A percentile compares a stretch with the other conserved stretches of the same genome.
Conservation (phyloP, 2,329 filamentous ascomycete species). For the Furcasterigmium sp. region DNA sequence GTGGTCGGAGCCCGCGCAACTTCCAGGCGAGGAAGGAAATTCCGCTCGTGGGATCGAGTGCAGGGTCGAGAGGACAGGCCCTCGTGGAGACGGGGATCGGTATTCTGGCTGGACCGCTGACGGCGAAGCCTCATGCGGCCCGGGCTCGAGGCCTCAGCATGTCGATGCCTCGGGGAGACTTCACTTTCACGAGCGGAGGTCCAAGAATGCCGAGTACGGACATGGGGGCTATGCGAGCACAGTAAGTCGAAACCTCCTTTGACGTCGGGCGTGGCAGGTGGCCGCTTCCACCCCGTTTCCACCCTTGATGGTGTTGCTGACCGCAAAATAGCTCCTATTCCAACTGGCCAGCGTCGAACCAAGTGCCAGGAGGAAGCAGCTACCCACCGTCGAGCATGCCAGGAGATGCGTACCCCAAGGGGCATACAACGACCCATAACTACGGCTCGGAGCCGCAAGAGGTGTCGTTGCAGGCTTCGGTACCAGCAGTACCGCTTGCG, state of each 20-base stretch:
- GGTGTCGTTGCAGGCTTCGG: slow-evolving; percentile 46
- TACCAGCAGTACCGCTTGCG: slow-evolving; percentile 49
- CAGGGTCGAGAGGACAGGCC: slow-evolving; percentile 72
- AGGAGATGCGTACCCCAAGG: slow-evolving; percentile 46
- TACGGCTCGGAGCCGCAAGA: slow-evolving; percentile 40
- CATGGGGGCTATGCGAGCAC: slow-evolving; percentile 49
- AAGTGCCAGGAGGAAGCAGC: slow-evolving; percentile 33
- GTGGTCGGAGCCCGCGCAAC: slow-evolving; percentile 87
- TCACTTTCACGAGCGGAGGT: slow-evolving; percentile 47
- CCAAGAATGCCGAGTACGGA: slow-evolving; percentile 50
- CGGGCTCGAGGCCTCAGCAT: slow-evolving; percentile 48
- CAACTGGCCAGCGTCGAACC: slow-evolving; percentile 44
- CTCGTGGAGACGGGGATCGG: slow-evolving; percentile 58
- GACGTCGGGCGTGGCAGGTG: slow-evolving; percentile 1
- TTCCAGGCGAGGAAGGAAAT: slow-evolving; percentile 94
- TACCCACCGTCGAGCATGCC: slow-evolving; percentile 49
- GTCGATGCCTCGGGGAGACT: slow-evolving; percentile 50
- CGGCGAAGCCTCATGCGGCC: slow-evolving; percentile 48
- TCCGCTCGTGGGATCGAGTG: slow-evolving; percentile 72
- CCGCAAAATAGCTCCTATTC: slow-evolving; percentile 50
- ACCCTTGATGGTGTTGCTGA: background rate
- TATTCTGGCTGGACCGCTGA: slow-evolving; percentile 52
- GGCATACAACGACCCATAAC: slow-evolving; percentile 34
- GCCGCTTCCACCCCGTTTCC: no score
- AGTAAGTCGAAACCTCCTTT: slow-evolving; percentile 37